These are phyloP conservation scores for Rubia tinctorum DNA, from an alignment of 305 asterid species.

Conservation along the genomic window DNA sequence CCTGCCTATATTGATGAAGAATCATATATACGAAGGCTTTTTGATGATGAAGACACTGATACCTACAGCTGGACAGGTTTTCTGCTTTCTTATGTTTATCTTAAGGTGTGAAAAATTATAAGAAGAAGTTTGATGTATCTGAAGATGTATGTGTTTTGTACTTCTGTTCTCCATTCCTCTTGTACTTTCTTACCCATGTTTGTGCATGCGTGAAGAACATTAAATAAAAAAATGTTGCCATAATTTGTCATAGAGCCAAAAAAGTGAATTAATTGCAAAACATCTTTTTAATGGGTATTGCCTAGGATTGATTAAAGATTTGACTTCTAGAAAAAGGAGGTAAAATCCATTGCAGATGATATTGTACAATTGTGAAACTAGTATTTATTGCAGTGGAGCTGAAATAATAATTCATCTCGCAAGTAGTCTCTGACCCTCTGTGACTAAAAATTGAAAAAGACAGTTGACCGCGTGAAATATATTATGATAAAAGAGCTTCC, in stretches of 20 bases:
- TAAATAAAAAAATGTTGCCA: not conserved
- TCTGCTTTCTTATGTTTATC: not conserved
- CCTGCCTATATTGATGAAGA: slow-evolving; percentile 68
- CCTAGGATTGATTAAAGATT: not conserved
- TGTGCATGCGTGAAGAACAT: not conserved
- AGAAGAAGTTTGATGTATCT: not conserved
- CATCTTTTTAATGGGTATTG: not conserved
- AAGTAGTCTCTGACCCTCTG: not conserved
- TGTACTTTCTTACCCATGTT: not conserved
- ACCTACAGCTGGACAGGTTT: slow-evolving; percentile 29
- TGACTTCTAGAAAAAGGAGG: not conserved
- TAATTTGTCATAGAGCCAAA: not conserved
- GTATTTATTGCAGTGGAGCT: not conserved
- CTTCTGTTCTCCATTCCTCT: not conserved
- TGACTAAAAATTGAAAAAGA: not conserved
- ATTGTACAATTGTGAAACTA: not conserved
- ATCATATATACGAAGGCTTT: slow-evolving; percentile 55
- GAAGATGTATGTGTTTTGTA: not conserved
- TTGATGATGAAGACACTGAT: slow-evolving; percentile 45
- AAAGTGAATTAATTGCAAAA: not conserved
- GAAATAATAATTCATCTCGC: not conserved
- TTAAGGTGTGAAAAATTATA: not conserved
- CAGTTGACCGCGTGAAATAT: not conserved
- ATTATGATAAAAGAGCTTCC: not conserved
- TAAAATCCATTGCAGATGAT: not conserved